Evolutionary conservation across 352 stramenopile species (phyloP), one percentile per base, ranked within the genome.

Genomic region (Globisporangium middletonii): DNA sequence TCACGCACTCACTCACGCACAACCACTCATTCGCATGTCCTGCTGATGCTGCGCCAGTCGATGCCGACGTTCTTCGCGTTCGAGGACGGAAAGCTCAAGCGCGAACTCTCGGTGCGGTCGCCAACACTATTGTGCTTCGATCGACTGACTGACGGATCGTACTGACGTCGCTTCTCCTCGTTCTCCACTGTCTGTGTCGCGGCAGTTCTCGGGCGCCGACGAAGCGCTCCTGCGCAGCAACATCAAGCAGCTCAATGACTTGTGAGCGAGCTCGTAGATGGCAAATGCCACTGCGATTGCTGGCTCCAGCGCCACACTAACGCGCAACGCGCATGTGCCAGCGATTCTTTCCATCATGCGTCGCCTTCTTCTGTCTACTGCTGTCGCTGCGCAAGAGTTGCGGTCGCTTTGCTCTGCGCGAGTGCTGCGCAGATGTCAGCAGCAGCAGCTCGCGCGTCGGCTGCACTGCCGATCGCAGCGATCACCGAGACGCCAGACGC

Each of bases 41-140:
- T 23, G 23, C 23, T 23, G 41, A 8, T 50, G 37, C 45, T 8
- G 43, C 42, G 44, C 28, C 50, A 94, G 85, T 92, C 85, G 54
- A 95, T 95, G 85, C 85, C 85, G 18, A 95, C 85, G 50, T 95
- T 95, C 69, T 90, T 84, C 54, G 86, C 86, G 63, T 93, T 93
- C 62, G 69, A 86, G 38, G 71, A 93, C 58, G 85, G 83, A 63
- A 79, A 89, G 48, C 72, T 92, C 15, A 76, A 89, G 68, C 78
- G 83, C 47, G 71, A 77, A 18, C 77, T 95, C 42, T 92, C 81
- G 72, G 85, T 95, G 68, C 42, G 67, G 2, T 15, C 27, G 58
- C 4, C 57, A 30, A 16, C 12, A 23, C 15, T 30, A 26, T 23
- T 18, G 11, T 1, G 1, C 26, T 6, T 7, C 4, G 16, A 3